Conservation (phyloP, 139 green algal species). For the Cymbomonas tetramitiformis region DNA sequence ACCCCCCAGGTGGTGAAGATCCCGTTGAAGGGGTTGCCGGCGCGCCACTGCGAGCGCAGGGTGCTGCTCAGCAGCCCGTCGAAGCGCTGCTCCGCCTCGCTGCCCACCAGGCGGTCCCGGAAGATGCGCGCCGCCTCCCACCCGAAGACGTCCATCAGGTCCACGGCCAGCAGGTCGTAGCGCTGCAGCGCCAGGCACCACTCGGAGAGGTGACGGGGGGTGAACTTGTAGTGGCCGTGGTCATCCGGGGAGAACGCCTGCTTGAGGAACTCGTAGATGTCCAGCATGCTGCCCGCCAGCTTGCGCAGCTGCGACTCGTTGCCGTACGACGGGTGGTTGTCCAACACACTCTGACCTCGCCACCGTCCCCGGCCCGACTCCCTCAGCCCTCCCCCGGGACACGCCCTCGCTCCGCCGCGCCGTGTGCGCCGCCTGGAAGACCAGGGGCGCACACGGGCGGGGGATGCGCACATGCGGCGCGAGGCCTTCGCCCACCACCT, state of each 20-base stretch:
- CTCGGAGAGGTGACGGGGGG: conserved; percentile 40
- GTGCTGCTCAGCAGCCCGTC: conserved; percentile 11
- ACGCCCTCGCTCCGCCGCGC: too few species aligned
- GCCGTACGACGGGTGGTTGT: conserved; percentile 11
- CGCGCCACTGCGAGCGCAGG: conserved; percentile 1
- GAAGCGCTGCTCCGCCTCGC: conserved; percentile 23
- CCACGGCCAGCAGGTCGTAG: conserved; percentile 21
- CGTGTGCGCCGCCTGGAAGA: too few species aligned
- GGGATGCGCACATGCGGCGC: too few species aligned
- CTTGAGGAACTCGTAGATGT: conserved; percentile 32
- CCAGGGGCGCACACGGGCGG: too few species aligned
- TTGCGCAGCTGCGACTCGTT: neutral
- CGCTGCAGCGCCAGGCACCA: conserved; percentile 34
- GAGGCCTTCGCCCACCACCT: too few species aligned
- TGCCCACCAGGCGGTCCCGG: conserved; percentile 37
- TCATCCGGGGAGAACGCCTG: conserved; percentile 31
- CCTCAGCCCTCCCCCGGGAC: neutral
- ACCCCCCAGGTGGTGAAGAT: conserved; percentile 9
- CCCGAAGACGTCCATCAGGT: conserved; percentile 31
- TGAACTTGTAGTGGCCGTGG: conserved; percentile 50
- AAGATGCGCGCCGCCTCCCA: conserved; percentile 45
- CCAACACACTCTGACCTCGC: neutral
- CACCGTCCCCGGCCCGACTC: neutral
- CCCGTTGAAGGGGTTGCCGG: neutral
- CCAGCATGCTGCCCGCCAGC: conserved; percentile 38